Base-by-base conservation (phyloP, 148 eudicot species). In the Linanthus parryae region DNA sequence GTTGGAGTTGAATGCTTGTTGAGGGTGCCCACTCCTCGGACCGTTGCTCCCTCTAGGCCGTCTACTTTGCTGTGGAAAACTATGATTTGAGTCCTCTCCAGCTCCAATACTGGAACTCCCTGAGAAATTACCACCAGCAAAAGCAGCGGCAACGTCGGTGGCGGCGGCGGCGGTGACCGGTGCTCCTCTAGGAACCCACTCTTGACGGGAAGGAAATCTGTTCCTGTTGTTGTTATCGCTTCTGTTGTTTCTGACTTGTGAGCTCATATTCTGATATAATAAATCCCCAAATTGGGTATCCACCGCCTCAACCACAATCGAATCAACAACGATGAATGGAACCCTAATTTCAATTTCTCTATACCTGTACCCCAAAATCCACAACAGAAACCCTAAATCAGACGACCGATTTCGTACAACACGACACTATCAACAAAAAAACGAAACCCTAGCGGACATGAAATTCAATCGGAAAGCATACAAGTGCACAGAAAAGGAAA, bases 121-220 rank as follows among this genome's bases (percentile, higher is more conserved):
- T n/a, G n/a, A n/a, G n/a, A n/a, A n/a, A n/a, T n/a, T n/a, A n/a
- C n/a, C n/a, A n/a, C n/a, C n/a, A n/a, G n/a, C n/a, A n/a, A n/a
- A 61, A 45, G 40, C 57, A n/a, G 75, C 25, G 20, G 73, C 52
- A 7, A 68, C 3, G 15, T 13, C 31, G 31, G 52, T 21, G 61
- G 55, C 15, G 26, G 30, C 16, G 26, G 54, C 28, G 0, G 64
- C 8, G 5, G 61, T 25, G 21, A 58, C 9, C 17, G 36, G 59
- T 22, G 74, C 28, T 20, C 82, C 82, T 45, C 88, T 70, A 0
- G 97, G 84, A 0, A 85, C 75, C 97, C 92, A 85, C 63, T 75
- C 71, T 56, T 66, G 82, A 43, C 58, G 81, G 16, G 66, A 70
- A 14, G 69, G 39, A 20, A 57, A 46, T 30, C 81, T 70, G 1